Evolutionary conservation across 768 basidiomycete genomes (phyloP).

Genomic region (Suillus subalutaceus): DNA sequence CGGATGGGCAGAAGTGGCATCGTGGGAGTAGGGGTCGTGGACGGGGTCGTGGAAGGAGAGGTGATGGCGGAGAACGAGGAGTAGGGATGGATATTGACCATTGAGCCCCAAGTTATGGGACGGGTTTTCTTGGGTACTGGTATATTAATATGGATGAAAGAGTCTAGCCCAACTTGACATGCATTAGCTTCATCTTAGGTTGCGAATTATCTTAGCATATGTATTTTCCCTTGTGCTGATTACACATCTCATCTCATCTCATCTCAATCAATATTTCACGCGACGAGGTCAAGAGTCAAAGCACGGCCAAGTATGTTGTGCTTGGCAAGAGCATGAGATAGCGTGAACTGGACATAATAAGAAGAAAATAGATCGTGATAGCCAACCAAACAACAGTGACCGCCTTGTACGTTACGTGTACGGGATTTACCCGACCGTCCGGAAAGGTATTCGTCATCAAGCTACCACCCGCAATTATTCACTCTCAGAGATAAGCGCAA

Average conservation of each 20-base stretch:
- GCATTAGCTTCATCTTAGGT: background rate
- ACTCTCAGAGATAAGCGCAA: constrained; percentile 81
- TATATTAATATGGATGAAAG: background rate
- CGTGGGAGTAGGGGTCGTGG: constrained; percentile 31
- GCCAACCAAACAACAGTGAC: constrained; percentile 1
- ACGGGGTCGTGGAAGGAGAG: constrained; percentile 25
- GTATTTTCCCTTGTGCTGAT: constrained; percentile 3
- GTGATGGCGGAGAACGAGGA: constrained; percentile 11
- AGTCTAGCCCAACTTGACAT: background rate
- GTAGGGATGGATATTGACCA: constrained; percentile 33
- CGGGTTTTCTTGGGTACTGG: background rate
- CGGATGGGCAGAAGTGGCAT: constrained; percentile 29
- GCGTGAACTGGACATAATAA: background rate
- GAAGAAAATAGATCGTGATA: constrained; percentile 9
- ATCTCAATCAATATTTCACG: constrained; percentile 3
- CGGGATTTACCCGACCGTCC: background rate
- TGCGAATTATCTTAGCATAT: constrained; percentile 4
- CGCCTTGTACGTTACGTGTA: background rate
- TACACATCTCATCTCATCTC: background rate
- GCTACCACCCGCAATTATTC: constrained; percentile 39
- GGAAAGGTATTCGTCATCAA: background rate
- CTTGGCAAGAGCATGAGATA: background rate
- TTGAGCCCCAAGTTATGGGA: constrained; percentile 14
- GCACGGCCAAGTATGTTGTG: background rate
- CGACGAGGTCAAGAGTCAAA: background rate